These are phyloP conservation scores for Ustilaginoidea virens DNA, from an alignment of 2,329 filamentous ascomycete genomes.

Conservation along the genomic window DNA sequence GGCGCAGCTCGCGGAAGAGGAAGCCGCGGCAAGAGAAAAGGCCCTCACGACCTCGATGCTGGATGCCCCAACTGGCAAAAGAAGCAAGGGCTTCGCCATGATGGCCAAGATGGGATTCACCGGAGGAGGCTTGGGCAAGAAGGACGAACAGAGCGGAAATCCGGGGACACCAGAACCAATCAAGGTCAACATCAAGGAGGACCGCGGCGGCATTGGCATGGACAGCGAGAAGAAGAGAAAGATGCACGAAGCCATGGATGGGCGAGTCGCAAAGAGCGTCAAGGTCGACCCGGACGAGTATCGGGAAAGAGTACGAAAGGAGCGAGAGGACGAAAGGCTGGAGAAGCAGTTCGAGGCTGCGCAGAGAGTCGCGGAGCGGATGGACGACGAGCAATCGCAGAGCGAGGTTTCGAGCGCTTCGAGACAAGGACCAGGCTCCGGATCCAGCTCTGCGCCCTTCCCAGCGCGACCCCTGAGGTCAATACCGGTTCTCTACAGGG, in stretches of 20 bases:
- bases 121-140: conserved; percentile 54
- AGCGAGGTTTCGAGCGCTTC: conserved; percentile 7
- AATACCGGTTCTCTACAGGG: conserved; percentile 68
- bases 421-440: conserved; percentile 14
- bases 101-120: conserved; percentile 94
- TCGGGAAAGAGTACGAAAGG: conserved; percentile 52
- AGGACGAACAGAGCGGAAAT: conserved; percentile 29
- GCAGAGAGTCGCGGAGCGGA: conserved; percentile 66
- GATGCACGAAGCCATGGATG: conserved; percentile 44
- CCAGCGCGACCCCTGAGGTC: conserved; percentile 33
- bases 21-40: conserved; percentile 54
- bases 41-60: conserved; percentile 64
- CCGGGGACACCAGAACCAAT: conserved; percentile 50
- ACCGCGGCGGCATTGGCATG: conserved; percentile 68
- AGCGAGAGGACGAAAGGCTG: conserved; percentile 50
- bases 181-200: conserved; percentile 59
- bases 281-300: conserved; percentile 55
- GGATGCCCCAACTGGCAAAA: conserved; percentile 34
- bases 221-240: conserved; percentile 74
- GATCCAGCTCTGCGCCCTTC: conserved; percentile 20
- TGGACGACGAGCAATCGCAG: conserved; percentile 41
- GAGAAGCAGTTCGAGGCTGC: conserved; percentile 62
- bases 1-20: conserved; percentile 63
- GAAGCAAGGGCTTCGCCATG: conserved; percentile 85
- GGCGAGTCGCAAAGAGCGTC: conserved; percentile 41